Percentiles rank a stretch among this genome's conserved stretches.
These are phyloP conservation scores for Xylaria sp. DNA, from an alignment of 2,329 filamentous ascomycete genomes.

Conservation along the genomic window DNA sequence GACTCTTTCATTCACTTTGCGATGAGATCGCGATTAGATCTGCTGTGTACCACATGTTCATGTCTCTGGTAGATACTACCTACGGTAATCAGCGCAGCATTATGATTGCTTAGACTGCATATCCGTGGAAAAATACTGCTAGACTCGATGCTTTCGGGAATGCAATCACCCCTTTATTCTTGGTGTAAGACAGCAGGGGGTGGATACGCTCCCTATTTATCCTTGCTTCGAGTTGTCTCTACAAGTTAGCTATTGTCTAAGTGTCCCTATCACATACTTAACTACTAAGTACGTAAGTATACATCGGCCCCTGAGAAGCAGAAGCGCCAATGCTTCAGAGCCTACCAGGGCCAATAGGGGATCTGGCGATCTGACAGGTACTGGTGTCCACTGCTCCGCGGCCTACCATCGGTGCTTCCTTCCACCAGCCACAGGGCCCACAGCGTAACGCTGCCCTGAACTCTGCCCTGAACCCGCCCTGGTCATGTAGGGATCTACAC, in stretches of 20 bases:
- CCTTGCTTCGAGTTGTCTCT: not conserved
- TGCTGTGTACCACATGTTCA: not conserved
- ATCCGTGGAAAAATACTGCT: not conserved
- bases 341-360: conserved; percentile 28
- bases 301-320: conserved; percentile 14
- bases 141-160: not conserved
- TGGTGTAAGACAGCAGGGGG: conserved; percentile 22
- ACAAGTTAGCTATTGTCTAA: not conserved
- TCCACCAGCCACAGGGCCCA: conserved; percentile 29
- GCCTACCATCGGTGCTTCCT: conserved; percentile 26
- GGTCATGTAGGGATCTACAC: conserved; percentile 13
- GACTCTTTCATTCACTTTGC: not conserved
- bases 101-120: not conserved
- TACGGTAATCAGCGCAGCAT: not conserved
- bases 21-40: not conserved
- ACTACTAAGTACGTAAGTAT: no score
- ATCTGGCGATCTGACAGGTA: conserved; percentile 25
- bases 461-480: not conserved
- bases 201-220: conserved; percentile 13
- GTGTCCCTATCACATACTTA: no score
- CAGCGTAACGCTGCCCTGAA: conserved; percentile 21
- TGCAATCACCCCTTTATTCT: conserved; percentile 19
- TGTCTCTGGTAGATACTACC: not conserved
- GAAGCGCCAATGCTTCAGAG: conserved; percentile 17
- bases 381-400: conserved; percentile 20